Base-by-base conservation (phyloP, 2,329 filamentous ascomycete genomes). In the Fusarium virguliforme region DNA sequence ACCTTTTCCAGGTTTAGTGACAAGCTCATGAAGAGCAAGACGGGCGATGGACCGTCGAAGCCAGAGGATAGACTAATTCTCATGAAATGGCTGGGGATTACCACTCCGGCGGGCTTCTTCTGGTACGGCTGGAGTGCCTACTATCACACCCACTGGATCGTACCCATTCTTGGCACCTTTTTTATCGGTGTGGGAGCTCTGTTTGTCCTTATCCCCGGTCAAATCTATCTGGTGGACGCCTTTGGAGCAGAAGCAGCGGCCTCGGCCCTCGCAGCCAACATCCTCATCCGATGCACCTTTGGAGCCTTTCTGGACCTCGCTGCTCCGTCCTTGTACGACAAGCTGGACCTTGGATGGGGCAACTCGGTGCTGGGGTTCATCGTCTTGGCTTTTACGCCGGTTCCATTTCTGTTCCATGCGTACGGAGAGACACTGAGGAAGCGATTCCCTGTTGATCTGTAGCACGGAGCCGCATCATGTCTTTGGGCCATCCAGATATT, bases 71-170 rank as follows among this genome's bases (percentile, higher is more conserved):
- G 86, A 0, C 77, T 88, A 0, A 86, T 87, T 0, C 81, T 87
- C 0, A 88, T 91, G 81, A 85, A 89, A 58, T 80, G 86, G 12
- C 86, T 86, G 1, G 82, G 84, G 0, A 72, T 88, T 3, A 80
- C 88, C 37, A 83, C 90, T 1, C 87, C 89, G 0, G 70, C 84
- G 3, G 85, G 87, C 0, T 80, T 90, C 0, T 85, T 89, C 67
- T 83, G 85, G 75, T 90, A 90, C 74, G 88, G 89, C 40, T 90
- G 88, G 88, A 80, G 83, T 2, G 85, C 86, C 0, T 80, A 89
- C 30, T 81, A 83, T 41, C 74, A 82, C 1, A 79, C 82, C 0
- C 86, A 88, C 72, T 90, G 87, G 86, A 87, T 90, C 37, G 82
- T 88, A 3, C 88, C 88, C 0, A 88, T 90, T 50, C 83, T 89